These are phyloP conservation scores for Skeletonema potamos DNA, from an alignment of 108 stramenopile genomes.

Conservation along the genomic window DNA sequence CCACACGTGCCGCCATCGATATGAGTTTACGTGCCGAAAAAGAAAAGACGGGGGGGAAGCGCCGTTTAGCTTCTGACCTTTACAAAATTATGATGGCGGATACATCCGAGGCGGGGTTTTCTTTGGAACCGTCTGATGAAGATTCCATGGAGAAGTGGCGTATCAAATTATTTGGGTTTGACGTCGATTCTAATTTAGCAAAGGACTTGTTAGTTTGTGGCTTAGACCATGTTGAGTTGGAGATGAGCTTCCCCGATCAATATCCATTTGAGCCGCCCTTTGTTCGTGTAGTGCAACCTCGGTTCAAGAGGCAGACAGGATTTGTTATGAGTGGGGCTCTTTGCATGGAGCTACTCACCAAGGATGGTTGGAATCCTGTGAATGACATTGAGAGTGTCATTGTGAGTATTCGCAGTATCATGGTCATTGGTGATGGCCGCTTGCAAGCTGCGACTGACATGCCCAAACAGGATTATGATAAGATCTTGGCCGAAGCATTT, in stretches of 20 bases:
- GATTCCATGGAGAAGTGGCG: conserved; percentile 88
- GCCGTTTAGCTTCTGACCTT: conserved; percentile 80
- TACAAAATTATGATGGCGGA: conserved; percentile 88
- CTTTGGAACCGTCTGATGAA: conserved; percentile 65
- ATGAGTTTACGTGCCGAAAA: conserved; percentile 83
- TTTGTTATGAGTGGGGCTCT: conserved; percentile 94
- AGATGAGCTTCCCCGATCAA: conserved; percentile 91
- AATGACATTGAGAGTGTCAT: conserved; percentile 95
- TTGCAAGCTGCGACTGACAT: conserved; percentile 70
- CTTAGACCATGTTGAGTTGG: conserved; percentile 81
- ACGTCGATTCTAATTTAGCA: conserved; percentile 71
- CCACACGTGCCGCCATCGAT: conserved; percentile 69
- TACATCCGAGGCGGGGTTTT: conserved; percentile 84
- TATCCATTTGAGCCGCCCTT: conserved; percentile 94
- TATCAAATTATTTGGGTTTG: conserved; percentile 90
- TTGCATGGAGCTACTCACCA: conserved; percentile 92
- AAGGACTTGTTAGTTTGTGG: conserved; percentile 78
- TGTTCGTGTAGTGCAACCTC: conserved; percentile 81
- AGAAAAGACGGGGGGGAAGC: conserved; percentile 82
- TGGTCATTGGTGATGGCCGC: conserved; percentile 90
- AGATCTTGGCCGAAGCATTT: not conserved
- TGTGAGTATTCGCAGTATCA: conserved; percentile 85
- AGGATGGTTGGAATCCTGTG: conserved; percentile 92
- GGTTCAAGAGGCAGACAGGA: conserved; percentile 91
- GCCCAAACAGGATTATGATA: conserved; percentile 42